Evolutionary conservation across 768 basidiomycete species (phyloP), one percentile per base, ranked within the genome.

Genomic region (Hortiboletus campestris): DNA sequence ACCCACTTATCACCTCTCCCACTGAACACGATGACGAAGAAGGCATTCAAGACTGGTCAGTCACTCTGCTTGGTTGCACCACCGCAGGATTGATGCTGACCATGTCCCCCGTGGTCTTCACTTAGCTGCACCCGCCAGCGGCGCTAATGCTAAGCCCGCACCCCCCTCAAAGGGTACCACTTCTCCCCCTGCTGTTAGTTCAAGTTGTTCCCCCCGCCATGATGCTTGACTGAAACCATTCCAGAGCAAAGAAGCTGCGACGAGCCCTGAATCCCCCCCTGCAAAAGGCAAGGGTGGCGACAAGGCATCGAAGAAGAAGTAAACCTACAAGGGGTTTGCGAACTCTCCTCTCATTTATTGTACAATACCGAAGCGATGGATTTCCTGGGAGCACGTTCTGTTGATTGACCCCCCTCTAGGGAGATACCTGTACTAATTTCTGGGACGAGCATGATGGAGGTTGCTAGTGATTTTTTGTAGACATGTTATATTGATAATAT

Each of bases 221-320:
- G 38, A 46, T 8, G 13, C 16, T n/a, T 32, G 56, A 58, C 45
- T 48, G 17, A 51, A 20, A 35, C 14, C 6, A 36, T 39, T 46
- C 4, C 44, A 71, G 71, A 56, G 53, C 42, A 72, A 71, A 32
- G 55, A 46, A 3, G 41, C 62, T 1, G 13, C 51, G 43, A 12
- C 61, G 22, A 61, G 57, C 32, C 57, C 63, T 3, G 71, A 72
- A 57, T 65, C 71, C 17, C 60, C 64, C 49, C 67, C 65, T 31
- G 59, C 62, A 20, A 71, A 72, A 31, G 28, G 46, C 45, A 69
- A 71, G 49, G 45, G 57, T n/a, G 56, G 62, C 14, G 60, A 44
- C 32, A 71, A 71, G 58, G 59, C 29, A 2, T 39, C 58, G 11
- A 71, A 72, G 69, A 71, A 71, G 64, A 70, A 70, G 59, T 70